Percentiles rank a stretch among this genome's conserved stretches.
Evolutionary conservation across 495 filamentous ascomycete genomes (phyloP).

Genomic region (Hypoxylon perforatum): DNA sequence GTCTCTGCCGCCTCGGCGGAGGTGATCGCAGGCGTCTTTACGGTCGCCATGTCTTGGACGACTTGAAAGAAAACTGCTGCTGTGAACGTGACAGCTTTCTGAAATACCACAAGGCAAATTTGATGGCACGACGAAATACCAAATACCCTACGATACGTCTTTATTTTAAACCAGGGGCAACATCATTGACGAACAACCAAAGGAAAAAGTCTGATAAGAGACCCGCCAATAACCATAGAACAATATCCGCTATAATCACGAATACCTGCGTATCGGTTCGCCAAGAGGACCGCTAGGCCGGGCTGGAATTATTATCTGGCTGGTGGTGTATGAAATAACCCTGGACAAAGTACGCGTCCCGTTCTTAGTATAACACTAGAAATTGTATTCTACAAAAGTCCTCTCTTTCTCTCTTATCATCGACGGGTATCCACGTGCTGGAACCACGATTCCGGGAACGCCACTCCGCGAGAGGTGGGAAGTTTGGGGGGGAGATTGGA

Average conservation of each 20-base stretch:
- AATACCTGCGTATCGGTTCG: too few relatives aligned
- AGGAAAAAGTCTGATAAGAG: neutral
- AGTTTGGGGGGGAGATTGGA: conserved; percentile 6
- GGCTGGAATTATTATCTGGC: conserved; percentile 18
- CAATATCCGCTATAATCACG: conserved; percentile 40
- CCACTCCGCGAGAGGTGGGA: conserved; percentile 16
- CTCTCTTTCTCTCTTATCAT: neutral
- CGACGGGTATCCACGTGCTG: neutral
- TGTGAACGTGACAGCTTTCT: neutral
- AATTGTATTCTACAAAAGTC: neutral
- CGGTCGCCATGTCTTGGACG: conserved; percentile 23
- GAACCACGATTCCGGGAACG: conserved; percentile 1
- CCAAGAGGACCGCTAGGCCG: conserved; percentile 15
- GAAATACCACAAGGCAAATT: too few relatives aligned
- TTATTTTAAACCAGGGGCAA: conserved; percentile 10
- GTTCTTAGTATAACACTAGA: conserved; percentile 6
- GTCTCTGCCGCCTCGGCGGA: conserved; percentile 26
- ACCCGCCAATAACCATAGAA: conserved; percentile 24
- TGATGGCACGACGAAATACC: too few relatives aligned
- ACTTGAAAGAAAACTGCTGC: neutral
- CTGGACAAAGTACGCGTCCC: conserved; percentile 5
- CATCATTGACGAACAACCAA: neutral
- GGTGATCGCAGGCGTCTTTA: conserved; percentile 39
- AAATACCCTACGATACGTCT: too few relatives aligned
- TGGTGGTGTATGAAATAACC: neutral